Base-by-base conservation (phyloP, 2,329 filamentous ascomycete genomes). In the Fusarium newnesense region DNA sequence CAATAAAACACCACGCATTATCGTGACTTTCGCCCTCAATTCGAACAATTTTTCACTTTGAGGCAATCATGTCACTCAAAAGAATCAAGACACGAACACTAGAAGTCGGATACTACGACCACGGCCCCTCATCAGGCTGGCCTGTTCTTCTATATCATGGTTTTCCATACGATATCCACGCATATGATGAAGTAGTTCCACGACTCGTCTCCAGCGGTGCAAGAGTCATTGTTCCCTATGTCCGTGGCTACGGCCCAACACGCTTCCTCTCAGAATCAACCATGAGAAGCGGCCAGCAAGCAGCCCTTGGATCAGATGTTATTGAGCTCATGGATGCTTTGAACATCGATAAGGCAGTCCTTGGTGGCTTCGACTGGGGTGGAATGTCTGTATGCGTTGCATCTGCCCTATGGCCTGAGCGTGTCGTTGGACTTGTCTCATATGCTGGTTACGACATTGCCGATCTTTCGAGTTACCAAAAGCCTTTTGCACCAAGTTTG, bases 81-180 rank as follows among this genome's bases (percentile, higher is more conserved):
- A 44, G 16, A 34, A 11, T 63, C 26, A 56, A 63, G 21, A 68
- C 42, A 7, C n/a, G 6, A 11, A 63, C 42, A 5, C 47, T 68
- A 0, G 64, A 68, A 40, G 57, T 68, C 4, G 64, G 42, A 4
- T 69, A 63, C 42, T 56, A 40, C 1, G 64, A 68, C 5, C 64
- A 68, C 7, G 56, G 65, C 19, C 26, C 42, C 0, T 26, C 42
- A 5, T 54, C 47, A 28, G 56, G 65, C 10, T 68, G 64, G 65
- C 37, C 42, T 10, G 47, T 69, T 7, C n/a, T 68, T 7, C 49
- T 68, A 3, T 69, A 63, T 15, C 65, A 68, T 6, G 65, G 65
- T n/a, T 68, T 68, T 16, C 65, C 65, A 2, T 68, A 68, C 4
- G 64, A 68, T 7, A 49, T 40, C 2, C 56, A 68, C 19, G 65